Evolutionary conservation across 441 rosid genomes (phyloP).

Genomic region (Pelargonium australe): DNA sequence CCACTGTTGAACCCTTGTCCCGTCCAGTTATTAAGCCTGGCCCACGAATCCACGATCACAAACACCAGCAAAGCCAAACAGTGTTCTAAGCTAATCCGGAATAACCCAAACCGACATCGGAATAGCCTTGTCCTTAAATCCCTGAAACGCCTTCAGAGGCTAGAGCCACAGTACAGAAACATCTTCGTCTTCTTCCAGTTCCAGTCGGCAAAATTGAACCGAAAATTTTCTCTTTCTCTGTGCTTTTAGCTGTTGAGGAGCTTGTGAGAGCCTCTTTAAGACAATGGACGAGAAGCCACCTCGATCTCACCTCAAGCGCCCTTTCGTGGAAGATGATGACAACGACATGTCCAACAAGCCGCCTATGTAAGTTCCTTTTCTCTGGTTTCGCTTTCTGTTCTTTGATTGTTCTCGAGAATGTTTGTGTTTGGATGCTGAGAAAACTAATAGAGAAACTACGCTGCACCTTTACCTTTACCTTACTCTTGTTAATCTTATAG

Average conservation of each 20-base stretch:
- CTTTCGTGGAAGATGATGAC: background rate
- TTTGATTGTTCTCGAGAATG: background rate
- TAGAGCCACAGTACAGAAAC: background rate
- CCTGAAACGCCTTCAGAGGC: background rate
- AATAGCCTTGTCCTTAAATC: background rate
- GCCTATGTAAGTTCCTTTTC: background rate
- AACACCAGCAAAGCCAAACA: background rate
- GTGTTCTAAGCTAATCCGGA: background rate
- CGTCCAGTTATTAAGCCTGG: background rate
- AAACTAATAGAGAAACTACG: background rate
- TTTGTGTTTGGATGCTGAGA: slow-evolving; percentile 1
- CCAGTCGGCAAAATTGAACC: slow-evolving; percentile 5
- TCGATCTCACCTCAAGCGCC: background rate
- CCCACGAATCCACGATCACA: background rate
- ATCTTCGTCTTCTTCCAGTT: background rate
- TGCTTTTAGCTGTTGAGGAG: background rate
- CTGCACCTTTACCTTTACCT: background rate
- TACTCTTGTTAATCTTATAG: background rate
- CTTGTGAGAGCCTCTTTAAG: background rate
- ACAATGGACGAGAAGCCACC: slow-evolving; percentile 3
- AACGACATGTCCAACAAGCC: slow-evolving; percentile 1
- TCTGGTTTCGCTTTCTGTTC: background rate
- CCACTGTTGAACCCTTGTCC: background rate
- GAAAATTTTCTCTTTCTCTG: background rate
- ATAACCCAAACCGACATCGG: slow-evolving; percentile 1